Conservation (phyloP, 2,329 filamentous ascomycete species). For the Capronia americana region DNA sequence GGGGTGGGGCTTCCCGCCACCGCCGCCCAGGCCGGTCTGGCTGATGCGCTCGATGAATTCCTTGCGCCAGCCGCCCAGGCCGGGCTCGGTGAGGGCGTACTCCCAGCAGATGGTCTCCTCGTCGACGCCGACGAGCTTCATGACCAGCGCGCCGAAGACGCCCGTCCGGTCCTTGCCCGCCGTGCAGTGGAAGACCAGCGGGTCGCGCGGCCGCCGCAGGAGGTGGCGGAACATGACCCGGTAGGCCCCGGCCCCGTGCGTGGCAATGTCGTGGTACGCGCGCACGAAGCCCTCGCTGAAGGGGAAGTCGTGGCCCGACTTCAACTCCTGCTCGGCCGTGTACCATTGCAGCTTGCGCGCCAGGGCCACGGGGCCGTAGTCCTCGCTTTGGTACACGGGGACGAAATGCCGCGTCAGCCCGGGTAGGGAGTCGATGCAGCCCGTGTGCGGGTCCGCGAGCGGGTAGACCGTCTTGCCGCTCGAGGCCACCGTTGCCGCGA, state of each 20-base stretch:
- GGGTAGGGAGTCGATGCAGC: slow-evolving; percentile 33
- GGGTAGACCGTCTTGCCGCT: slow-evolving; percentile 37
- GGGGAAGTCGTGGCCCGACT: slow-evolving; percentile 43
- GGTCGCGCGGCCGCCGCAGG: slow-evolving; percentile 39
- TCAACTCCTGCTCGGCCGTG: slow-evolving; percentile 62
- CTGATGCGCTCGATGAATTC: slow-evolving; percentile 39
- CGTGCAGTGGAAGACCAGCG: slow-evolving; percentile 72
- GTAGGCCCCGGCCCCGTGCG: slow-evolving; percentile 62
- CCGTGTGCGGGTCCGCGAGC: slow-evolving; percentile 28
- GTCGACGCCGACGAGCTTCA: slow-evolving; percentile 67
- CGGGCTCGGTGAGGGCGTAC: slow-evolving; percentile 70
- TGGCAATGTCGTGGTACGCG: slow-evolving; percentile 71
- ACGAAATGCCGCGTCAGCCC: slow-evolving; percentile 64
- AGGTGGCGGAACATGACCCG: slow-evolving; percentile 67
- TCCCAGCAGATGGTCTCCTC: slow-evolving; percentile 68
- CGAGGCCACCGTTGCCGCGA: slow-evolving; percentile 43
- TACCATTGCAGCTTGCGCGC: slow-evolving; percentile 66
- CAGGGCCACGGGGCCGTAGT: slow-evolving; percentile 64
- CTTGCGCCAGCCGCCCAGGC: slow-evolving; percentile 52
- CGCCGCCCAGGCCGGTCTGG: slow-evolving; percentile 31
- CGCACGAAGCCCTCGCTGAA: slow-evolving; percentile 64
- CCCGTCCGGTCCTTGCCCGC: slow-evolving; percentile 81
- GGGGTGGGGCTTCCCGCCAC: slow-evolving; percentile 12
- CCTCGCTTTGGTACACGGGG: slow-evolving; percentile 71
- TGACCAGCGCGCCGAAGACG: slow-evolving; percentile 69